Conservation (phyloP, 768 basidiomycete genomes). For the Psilocybe azurescens region DNA sequence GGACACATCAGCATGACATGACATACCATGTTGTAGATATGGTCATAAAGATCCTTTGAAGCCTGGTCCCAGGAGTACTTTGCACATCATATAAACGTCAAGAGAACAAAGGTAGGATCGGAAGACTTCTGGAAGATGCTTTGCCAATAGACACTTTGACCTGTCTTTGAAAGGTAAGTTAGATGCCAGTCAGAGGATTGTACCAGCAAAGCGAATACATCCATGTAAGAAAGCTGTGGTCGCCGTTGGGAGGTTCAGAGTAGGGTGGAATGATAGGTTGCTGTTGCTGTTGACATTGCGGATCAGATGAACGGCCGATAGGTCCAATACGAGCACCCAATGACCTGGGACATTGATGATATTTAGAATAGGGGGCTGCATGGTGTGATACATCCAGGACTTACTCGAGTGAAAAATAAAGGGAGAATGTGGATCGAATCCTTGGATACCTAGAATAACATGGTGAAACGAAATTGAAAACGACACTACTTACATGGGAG, state of each 20-base stretch:
- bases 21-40: conserved; percentile 54
- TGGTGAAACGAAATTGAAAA: background rate
- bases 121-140: conserved; percentile 42
- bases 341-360: conserved; percentile 20
- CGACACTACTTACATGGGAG: background rate
- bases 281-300: conserved; percentile 49
- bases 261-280: conserved; percentile 56
- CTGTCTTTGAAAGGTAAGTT: too few relatives aligned
- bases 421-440: conserved; percentile 48
- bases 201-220: conserved; percentile 49
- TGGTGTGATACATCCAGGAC: conserved; percentile 1
- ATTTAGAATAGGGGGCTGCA: background rate
- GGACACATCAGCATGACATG: background rate
- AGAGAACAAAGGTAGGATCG: conserved; percentile 61
- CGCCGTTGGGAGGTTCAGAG: conserved; percentile 42
- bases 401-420: conserved; percentile 38
- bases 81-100: conserved; percentile 62
- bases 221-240: conserved; percentile 47
- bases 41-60: conserved; percentile 53
- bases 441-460: conserved; percentile 21
- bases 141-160: conserved; percentile 53
- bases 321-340: conserved; percentile 46
- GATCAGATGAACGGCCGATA: conserved; percentile 54
- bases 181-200: too few relatives aligned
- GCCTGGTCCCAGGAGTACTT: conserved; percentile 69